A percentile compares a stretch with the other conserved stretches of the same genome.
These are phyloP conservation scores for Acrocalymma vagum DNA, from an alignment of 2,329 filamentous ascomycete species.

Conservation along the genomic window DNA sequence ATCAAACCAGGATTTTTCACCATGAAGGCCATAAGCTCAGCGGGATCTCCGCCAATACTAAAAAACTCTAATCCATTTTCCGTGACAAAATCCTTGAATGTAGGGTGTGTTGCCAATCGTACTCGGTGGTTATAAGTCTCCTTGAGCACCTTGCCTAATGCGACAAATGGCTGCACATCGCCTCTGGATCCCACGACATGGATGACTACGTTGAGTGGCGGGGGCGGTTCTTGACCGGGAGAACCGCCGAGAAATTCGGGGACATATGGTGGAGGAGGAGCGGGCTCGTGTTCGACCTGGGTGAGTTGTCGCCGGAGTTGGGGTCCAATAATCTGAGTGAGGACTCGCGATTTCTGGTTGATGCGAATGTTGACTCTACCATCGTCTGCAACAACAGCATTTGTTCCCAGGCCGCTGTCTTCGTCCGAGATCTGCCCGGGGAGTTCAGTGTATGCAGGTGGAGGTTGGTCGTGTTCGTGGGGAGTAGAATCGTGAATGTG, in stretches of 20 bases:
- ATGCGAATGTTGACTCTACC: constrained; percentile 53
- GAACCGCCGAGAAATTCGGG: constrained; percentile 75
- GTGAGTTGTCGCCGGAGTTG: constrained; percentile 48
- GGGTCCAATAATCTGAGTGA: constrained; percentile 48
- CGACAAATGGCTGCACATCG: constrained; percentile 61
- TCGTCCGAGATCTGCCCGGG: constrained; percentile 50
- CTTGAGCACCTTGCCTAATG: constrained; percentile 58
- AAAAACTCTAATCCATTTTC: constrained; percentile 60
- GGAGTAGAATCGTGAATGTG: constrained; percentile 25
- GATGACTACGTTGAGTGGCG: constrained; percentile 58
- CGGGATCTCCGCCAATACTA: constrained; percentile 61
- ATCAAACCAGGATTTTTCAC: constrained; percentile 88
- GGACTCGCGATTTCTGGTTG: constrained; percentile 44
- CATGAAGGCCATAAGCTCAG: constrained; percentile 77
- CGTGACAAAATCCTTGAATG: constrained; percentile 58
- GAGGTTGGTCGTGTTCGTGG: constrained; percentile 30
- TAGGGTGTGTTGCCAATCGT: constrained; percentile 58
- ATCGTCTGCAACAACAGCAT: constrained; percentile 53
- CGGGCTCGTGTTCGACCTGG: constrained; percentile 58
- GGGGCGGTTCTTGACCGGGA: constrained; percentile 63
- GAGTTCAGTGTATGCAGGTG: constrained; percentile 51
- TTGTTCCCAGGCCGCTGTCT: constrained; percentile 51
- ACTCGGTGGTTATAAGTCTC: constrained; percentile 59
- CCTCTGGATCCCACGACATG: constrained; percentile 59
- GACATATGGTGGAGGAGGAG: constrained; percentile 73